Conservation (phyloP, 768 basidiomycete species). For the Tylopilus sp. region DNA sequence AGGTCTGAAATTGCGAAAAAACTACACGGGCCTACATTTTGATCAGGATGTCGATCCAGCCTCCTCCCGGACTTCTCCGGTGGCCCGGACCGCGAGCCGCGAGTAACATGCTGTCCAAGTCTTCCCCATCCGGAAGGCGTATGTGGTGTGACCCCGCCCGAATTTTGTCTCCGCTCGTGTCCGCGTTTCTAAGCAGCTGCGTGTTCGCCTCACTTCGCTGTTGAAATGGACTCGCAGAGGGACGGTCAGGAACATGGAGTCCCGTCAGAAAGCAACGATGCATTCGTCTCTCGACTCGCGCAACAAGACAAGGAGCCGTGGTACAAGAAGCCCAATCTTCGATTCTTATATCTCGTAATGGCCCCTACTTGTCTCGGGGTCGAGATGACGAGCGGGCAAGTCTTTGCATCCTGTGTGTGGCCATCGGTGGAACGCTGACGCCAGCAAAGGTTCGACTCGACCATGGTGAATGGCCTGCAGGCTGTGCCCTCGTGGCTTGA, state of each 20-base stretch:
- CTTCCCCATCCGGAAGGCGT: too few species aligned
- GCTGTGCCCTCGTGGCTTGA: slow-evolving; percentile 54
- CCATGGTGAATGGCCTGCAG: slow-evolving; percentile 63
- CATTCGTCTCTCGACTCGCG: slow-evolving; percentile 19
- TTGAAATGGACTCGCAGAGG: slow-evolving; percentile 5
- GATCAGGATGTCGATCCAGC: too few species aligned
- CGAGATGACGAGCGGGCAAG: slow-evolving; percentile 20
- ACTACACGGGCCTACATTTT: too few species aligned
- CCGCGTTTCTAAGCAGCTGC: not conserved
- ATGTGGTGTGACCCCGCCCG: too few species aligned
- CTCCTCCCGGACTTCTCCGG: too few species aligned
- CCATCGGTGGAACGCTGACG: not conserved
- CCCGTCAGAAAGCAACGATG: slow-evolving; percentile 5
- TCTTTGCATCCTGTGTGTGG: not conserved
- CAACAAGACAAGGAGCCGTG: slow-evolving; percentile 46
- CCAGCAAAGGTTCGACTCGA: slow-evolving; percentile 29
- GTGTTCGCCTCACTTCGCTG: too few species aligned
- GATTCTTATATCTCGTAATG: slow-evolving; percentile 52
- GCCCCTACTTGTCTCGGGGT: too few species aligned
- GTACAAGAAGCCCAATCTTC: slow-evolving; percentile 59
- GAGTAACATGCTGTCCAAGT: too few species aligned
- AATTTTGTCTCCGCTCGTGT: slow-evolving; percentile 14
- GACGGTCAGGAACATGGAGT: not conserved
- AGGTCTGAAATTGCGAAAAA: too few species aligned
- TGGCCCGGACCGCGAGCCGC: too few species aligned